Conservation (phyloP, 1,284 basidiomycete genomes). For the Leccinum pseudoinsigne region DNA sequence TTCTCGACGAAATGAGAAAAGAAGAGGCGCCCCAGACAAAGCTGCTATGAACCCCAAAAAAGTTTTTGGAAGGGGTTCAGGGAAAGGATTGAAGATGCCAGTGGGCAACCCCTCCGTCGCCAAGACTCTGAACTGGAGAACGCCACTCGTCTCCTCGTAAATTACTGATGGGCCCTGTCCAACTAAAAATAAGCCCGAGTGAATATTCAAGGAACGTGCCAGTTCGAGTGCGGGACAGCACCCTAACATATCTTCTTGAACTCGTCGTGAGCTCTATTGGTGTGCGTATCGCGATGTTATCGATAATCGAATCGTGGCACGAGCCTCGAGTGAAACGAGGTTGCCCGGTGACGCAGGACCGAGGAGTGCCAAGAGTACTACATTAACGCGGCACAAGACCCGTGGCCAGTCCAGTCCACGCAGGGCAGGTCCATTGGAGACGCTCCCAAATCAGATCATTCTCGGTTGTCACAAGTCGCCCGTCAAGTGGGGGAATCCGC, state of each 20-base stretch:
- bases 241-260: not conserved
- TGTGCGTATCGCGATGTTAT: not conserved
- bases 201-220: conserved; percentile 6
- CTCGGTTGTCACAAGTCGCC: conserved; percentile 16
- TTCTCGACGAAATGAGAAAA: not conserved
- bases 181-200: conserved; percentile 14
- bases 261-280: not conserved
- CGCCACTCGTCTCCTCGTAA: conserved; percentile 11
- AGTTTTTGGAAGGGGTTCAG: not conserved
- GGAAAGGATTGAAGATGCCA: not conserved
- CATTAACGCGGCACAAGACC: conserved; percentile 12
- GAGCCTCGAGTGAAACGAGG: not conserved
- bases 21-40: not conserved
- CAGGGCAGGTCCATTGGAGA: conserved; percentile 19
- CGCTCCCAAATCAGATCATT: conserved; percentile 30
- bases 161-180: not conserved
- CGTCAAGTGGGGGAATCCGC: conserved; percentile 12
- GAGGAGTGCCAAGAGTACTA: conserved; percentile 1
- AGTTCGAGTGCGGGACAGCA: not conserved
- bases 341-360: conserved; percentile 1
- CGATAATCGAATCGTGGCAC: not conserved
- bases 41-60: not conserved
- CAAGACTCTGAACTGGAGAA: not conserved
- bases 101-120: not conserved
- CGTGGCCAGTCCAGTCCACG: conserved; percentile 2